phyloP scores from a whole-genome alignment of 2,329 filamentous ascomycete genomes.

The Cladophialophora chaetospira region DNA sequence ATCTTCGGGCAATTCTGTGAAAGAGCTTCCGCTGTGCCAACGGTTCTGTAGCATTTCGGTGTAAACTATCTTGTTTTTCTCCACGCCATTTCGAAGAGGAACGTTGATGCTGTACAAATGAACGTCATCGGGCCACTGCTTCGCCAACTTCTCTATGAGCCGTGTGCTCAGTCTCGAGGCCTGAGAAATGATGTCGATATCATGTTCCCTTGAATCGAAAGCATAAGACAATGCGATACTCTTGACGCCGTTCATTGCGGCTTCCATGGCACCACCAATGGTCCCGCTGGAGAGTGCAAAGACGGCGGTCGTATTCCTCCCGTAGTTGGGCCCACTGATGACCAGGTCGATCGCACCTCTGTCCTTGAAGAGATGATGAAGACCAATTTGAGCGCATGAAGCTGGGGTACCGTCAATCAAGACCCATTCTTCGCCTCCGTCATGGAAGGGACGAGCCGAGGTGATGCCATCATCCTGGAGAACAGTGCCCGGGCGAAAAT shows the following conservation, averaged over 20 bases:
- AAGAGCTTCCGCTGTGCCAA: constrained; percentile 83
- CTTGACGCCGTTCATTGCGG: constrained; percentile 67
- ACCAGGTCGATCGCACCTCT: constrained; percentile 74
- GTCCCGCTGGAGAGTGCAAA: constrained; percentile 79
- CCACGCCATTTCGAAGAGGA: constrained; percentile 76
- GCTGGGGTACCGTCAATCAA: constrained; percentile 80
- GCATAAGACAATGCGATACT: constrained; percentile 87
- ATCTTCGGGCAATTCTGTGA: constrained; percentile 71
- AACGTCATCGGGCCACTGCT: constrained; percentile 71
- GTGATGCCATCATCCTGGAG: constrained; percentile 67
- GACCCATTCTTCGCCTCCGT: constrained; percentile 73
- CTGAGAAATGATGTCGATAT: constrained; percentile 75
- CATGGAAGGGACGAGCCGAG: constrained; percentile 59
- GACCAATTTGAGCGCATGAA: constrained; percentile 77
- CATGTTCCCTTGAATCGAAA: constrained; percentile 83
- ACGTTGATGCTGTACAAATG: constrained; percentile 94
- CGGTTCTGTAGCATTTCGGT: constrained; percentile 87
- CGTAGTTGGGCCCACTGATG: constrained; percentile 79
- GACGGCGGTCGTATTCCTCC: constrained; percentile 76
- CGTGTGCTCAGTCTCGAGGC: constrained; percentile 73
- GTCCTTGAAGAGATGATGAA: constrained; percentile 76
- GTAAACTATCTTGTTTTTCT: constrained; percentile 72
- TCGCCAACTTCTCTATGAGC: constrained; percentile 75
- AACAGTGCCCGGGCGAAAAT: constrained; percentile 71
- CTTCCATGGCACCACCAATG: constrained; percentile 75